A percentile compares a stretch with the other conserved stretches of the same genome.
Evolutionary conservation across 306 rosid genomes (phyloP).

Genomic region (Canavalia gladiata): DNA sequence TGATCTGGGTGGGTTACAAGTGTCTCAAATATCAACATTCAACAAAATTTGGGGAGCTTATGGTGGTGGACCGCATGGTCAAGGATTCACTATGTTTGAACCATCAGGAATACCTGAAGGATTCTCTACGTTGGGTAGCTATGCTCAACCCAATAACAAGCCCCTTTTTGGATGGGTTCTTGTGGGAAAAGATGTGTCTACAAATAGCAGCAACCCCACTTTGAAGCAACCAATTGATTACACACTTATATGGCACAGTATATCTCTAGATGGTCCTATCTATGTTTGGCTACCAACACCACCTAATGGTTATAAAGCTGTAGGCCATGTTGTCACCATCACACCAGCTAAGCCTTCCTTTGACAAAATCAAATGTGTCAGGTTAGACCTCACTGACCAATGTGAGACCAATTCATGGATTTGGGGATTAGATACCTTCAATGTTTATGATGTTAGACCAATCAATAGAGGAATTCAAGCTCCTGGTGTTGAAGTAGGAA

Average conservation of each 20-base stretch:
- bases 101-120: slow-evolving; percentile 77
- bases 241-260: slow-evolving; percentile 70
- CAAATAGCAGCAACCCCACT: slow-evolving; percentile 31
- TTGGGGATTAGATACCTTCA: slow-evolving; percentile 67
- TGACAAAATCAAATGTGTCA: slow-evolving; percentile 67
- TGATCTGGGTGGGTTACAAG: slow-evolving; percentile 75
- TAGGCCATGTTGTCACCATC: slow-evolving; percentile 70
- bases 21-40: slow-evolving; percentile 66
- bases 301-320: slow-evolving; percentile 72
- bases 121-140: slow-evolving; percentile 69
- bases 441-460: slow-evolving; percentile 65
- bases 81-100: slow-evolving; percentile 72
- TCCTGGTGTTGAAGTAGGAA: slow-evolving; percentile 64
- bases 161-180: slow-evolving; percentile 75
- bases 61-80: slow-evolving; percentile 69
- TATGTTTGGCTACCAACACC: slow-evolving; percentile 79
- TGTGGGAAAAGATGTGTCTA: slow-evolving; percentile 60
- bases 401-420: slow-evolving; percentile 46
- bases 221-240: slow-evolving; percentile 67
- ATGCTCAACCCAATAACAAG: slow-evolving; percentile 74
- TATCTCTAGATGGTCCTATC: slow-evolving; percentile 49
- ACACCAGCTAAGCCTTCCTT: slow-evolving; percentile 67
- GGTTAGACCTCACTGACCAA: slow-evolving; percentile 68
- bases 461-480: slow-evolving; percentile 61
- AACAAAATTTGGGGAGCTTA: slow-evolving; percentile 64